Evolutionary conservation across 148 eudicot genomes (phyloP).

Genomic region (Cornus florida): DNA sequence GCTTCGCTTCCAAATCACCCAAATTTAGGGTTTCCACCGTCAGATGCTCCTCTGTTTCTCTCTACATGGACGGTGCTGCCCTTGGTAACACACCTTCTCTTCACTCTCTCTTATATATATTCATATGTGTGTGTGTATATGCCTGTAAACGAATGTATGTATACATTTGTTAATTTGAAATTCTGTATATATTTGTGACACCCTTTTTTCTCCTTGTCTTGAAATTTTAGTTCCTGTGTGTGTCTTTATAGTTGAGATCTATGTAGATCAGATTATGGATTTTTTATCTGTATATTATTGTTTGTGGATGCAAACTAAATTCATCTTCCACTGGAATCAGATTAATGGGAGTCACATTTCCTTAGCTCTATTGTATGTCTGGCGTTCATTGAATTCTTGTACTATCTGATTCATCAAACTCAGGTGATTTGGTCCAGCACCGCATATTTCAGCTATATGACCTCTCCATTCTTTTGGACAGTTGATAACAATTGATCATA

Average conservation of each 20-base stretch:
- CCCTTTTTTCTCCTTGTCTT: too few relatives aligned
- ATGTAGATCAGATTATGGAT: too few relatives aligned
- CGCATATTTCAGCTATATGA: background rate
- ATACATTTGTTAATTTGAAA: too few relatives aligned
- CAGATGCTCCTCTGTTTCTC: constrained; percentile 27
- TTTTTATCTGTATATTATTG: too few relatives aligned
- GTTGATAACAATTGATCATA: background rate
- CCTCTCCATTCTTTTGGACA: background rate
- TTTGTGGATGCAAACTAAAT: background rate
- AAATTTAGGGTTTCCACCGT: constrained; percentile 24
- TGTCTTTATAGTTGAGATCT: too few relatives aligned
- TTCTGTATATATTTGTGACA: background rate
- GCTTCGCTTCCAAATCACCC: constrained; percentile 4
- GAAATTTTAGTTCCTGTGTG: too few relatives aligned
- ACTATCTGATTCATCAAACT: background rate
- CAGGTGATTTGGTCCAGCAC: background rate
- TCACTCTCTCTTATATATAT: too few relatives aligned
- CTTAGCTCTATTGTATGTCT: background rate
- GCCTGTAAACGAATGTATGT: too few relatives aligned
- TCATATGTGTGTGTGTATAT: too few relatives aligned
- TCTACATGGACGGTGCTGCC: background rate
- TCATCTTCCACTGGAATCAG: background rate
- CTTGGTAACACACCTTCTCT: constrained; percentile 2
- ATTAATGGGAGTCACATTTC: background rate
- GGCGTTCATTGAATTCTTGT: background rate